These are phyloP conservation scores for Irpex sp. DNA, from an alignment of 1,284 basidiomycete genomes.

Conservation along the genomic window DNA sequence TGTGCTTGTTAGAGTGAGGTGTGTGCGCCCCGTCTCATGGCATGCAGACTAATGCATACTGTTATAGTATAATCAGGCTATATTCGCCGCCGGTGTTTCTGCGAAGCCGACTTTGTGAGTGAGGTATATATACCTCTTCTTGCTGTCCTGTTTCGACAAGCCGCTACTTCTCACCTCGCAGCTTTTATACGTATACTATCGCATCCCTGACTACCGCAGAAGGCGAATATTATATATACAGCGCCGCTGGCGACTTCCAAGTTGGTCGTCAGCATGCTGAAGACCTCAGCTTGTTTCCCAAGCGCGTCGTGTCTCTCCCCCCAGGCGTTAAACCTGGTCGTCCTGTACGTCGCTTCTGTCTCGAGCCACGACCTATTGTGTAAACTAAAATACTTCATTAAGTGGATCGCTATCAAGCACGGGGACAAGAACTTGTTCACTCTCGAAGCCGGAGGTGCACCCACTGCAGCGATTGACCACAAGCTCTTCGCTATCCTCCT, in stretches of 20 bases:
- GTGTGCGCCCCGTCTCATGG: too few relatives aligned
- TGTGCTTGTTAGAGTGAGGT: too few relatives aligned
- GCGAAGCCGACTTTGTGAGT: too few relatives aligned
- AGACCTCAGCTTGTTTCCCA: background rate
- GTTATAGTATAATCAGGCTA: too few relatives aligned
- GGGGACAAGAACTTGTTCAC: background rate
- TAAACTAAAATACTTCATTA: too few relatives aligned
- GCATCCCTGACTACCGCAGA: background rate
- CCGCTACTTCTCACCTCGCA: too few relatives aligned
- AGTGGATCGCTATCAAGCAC: conserved; percentile 1
- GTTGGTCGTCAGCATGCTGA: background rate
- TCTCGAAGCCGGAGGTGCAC: background rate
- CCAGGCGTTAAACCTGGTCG: background rate
- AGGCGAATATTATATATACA: background rate
- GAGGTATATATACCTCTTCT: too few relatives aligned
- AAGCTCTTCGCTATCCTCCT: conserved; percentile 4
- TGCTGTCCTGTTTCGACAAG: too few relatives aligned
- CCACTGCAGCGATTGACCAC: conserved; percentile 1
- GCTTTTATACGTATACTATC: too few relatives aligned
- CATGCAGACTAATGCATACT: too few relatives aligned
- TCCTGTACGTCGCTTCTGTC: background rate
- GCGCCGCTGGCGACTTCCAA: background rate
- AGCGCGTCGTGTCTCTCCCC: background rate
- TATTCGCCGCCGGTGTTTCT: too few relatives aligned
- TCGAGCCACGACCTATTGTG: background rate